Evolutionary conservation across 2,329 filamentous ascomycete species (phyloP), one percentile per base, ranked within the genome.

Genomic region (Pseudogymnoascus sp.): DNA sequence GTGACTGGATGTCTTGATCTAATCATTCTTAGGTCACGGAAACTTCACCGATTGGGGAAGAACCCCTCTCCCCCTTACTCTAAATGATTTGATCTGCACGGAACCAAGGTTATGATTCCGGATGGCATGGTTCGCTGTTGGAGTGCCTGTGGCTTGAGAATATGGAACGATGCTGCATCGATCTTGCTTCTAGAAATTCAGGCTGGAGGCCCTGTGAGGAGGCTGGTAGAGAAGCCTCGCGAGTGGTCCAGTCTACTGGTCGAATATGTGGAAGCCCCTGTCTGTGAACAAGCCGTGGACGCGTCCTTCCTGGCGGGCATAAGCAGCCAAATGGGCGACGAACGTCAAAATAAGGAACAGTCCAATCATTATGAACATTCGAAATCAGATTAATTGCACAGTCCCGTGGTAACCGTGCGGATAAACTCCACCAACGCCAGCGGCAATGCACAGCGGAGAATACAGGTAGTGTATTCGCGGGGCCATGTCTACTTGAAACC

Each of bases 281-380:
- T 17, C 50, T 21, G 50, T 15, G 29, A 21, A 35, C n/a, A 13
- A 35, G 29, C 19, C 10, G 29, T 6, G 17, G 50, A 33, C 50
- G 29, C 50, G 29, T 33, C 29, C 29, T 33, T 56, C 17, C 31
- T 56, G 15, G 29, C 5, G 5, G 13, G 50, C 29, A 56, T 15
- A 21, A 56, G 35, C 50, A 35, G 29, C 50, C 50, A 56, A 56
- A 56, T 56, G 50, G 50, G 17, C 6, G 5, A 31, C 26, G 50
- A 56, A 56, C 50, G 50, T 56, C 50, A 35, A 56, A 56, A 56
- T 56, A 56, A 56, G 11, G 50, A 35, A 56, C 50, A 35, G 50
- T 19, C 50, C 50, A 56, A 56, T 33, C 50, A 35, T 5, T 56
- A 15, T 13, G 17, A 33, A 33, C 15, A 15, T 21, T 56, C 17